Percentiles rank a stretch among this genome's conserved stretches.
Evolutionary conservation across 2,329 filamentous ascomycete genomes (phyloP).

Genomic region (Epichloe typhina): DNA sequence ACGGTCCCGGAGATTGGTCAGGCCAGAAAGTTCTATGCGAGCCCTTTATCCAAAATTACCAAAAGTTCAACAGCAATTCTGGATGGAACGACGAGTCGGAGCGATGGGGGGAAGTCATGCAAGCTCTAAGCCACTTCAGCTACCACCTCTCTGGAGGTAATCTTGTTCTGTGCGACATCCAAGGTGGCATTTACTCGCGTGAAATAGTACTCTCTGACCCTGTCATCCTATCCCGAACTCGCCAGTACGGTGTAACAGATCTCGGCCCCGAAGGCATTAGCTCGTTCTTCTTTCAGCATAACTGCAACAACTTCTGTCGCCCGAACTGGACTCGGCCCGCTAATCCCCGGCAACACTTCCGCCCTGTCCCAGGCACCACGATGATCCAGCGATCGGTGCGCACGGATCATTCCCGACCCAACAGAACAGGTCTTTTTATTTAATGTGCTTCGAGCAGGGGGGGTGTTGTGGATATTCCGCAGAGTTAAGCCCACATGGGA

Average conservation of each 20-base stretch:
- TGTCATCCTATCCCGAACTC: constrained; percentile 24
- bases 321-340: constrained; percentile 8
- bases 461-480: background rate
- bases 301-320: constrained; percentile 19
- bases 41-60: constrained; percentile 27
- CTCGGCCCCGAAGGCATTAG: constrained; percentile 25
- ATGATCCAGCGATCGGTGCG: constrained; percentile 7
- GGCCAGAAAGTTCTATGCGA: constrained; percentile 18
- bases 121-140: constrained; percentile 30
- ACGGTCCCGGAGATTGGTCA: background rate
- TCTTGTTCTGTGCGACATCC: constrained; percentile 27
- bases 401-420: constrained; percentile 1
- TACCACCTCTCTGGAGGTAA: constrained; percentile 24
- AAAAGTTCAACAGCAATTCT: constrained; percentile 31
- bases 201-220: constrained; percentile 26
- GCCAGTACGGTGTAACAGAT: constrained; percentile 26
- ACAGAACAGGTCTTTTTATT: background rate
- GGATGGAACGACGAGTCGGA: constrained; percentile 21
- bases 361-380: constrained; percentile 1
- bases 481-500: too few relatives aligned
- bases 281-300: constrained; percentile 25
- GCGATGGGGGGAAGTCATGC: constrained; percentile 23
- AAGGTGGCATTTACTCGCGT: constrained; percentile 25
- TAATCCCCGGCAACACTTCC: constrained; percentile 1
- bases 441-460: background rate